Evolutionary conservation across 495 filamentous ascomycete species (phyloP).

Genomic region (Neurospora cerealis): DNA sequence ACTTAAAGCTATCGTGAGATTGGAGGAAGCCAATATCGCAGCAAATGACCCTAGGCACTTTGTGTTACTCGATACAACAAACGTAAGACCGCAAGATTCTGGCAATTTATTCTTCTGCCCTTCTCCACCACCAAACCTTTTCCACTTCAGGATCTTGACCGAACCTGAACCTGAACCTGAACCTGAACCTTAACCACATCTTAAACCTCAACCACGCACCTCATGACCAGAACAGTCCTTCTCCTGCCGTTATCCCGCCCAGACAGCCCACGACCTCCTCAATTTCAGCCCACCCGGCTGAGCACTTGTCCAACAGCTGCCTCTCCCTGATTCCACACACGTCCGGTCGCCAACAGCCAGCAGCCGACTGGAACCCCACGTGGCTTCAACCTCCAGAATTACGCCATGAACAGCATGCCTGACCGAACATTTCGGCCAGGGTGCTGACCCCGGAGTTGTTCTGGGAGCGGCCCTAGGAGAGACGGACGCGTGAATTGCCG

Average conservation of each 20-base stretch:
- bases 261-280: not conserved
- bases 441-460: not conserved
- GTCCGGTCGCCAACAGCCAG: constrained; percentile 43
- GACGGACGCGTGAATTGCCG: not conserved
- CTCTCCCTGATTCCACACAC: not conserved
- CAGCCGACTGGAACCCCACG: constrained; percentile 71
- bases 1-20: not conserved
- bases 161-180: no score
- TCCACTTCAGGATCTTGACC: no score
- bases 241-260: not conserved
- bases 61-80: not conserved
- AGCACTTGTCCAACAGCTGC: not conserved
- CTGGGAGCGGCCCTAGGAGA: not conserved
- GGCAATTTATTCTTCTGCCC: not conserved
- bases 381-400: constrained; percentile 75
- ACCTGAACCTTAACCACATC: not conserved
- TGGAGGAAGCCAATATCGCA: not conserved
- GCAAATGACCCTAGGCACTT: not conserved
- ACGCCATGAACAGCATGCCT: constrained; percentile 46
- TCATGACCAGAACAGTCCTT: not conserved
- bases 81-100: not conserved
- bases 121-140: not conserved
- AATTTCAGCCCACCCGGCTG: not conserved
- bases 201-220: not conserved
- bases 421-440: not conserved